Percentiles rank a stretch among this genome's conserved stretches.
Evolutionary conservation across 768 basidiomycete species (phyloP).

Genomic region (Gymnopilus dilepis): DNA sequence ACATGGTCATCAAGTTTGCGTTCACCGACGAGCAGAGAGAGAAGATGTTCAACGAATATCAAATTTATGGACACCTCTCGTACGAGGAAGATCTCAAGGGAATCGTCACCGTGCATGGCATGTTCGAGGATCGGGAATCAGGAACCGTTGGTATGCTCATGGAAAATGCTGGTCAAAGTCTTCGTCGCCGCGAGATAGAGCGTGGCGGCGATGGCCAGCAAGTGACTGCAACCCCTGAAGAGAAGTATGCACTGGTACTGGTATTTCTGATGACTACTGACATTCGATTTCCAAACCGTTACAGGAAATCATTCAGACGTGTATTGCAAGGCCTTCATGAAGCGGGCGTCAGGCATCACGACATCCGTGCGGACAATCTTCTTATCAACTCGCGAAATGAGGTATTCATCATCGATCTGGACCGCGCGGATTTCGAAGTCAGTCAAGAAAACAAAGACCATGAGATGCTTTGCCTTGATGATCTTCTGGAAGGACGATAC

Average conservation of each 20-base stretch:
- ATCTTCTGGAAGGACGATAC: conserved; percentile 4
- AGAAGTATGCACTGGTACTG: conserved; percentile 9
- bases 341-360: conserved; percentile 32
- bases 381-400: conserved; percentile 23
- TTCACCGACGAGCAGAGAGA: conserved; percentile 1
- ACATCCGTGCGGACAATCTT: conserved; percentile 31
- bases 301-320: conserved; percentile 20
- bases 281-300: neutral
- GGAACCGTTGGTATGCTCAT: conserved; percentile 3
- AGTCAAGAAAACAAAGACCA: neutral
- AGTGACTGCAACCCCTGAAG: neutral
- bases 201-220: neutral
- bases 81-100: neutral
- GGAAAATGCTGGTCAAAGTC: neutral
- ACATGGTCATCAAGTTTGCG: conserved; percentile 10
- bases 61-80: conserved; percentile 3
- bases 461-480: neutral
- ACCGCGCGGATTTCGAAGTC: conserved; percentile 17
- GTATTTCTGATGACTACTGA: too few species aligned
- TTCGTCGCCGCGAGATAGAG: conserved; percentile 1
- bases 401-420: conserved; percentile 33
- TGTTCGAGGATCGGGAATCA: conserved; percentile 5
- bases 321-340: conserved; percentile 28
- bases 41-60: conserved; percentile 3
- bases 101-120: conserved; percentile 3